Percentiles rank a stretch among this genome's conserved stretches.
Conservation (phyloP, 2,329 filamentous ascomycete genomes). For the Dactylonectria estremocensis region DNA sequence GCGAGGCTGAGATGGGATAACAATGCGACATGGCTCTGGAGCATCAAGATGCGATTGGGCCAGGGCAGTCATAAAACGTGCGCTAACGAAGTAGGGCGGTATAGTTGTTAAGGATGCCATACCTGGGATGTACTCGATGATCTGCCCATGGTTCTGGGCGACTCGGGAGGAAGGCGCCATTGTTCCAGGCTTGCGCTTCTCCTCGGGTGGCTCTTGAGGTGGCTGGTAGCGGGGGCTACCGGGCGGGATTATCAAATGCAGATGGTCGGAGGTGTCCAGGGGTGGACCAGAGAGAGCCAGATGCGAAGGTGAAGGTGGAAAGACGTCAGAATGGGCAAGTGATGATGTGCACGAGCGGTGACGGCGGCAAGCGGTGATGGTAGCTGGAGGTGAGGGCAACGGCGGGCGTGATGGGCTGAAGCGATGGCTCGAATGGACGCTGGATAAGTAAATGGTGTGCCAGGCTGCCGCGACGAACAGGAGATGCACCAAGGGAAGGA, state of each 20-base stretch:
- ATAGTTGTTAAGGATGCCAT: conserved; percentile 51
- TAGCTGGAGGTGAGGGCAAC: conserved; percentile 19
- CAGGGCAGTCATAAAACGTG: conserved; percentile 27
- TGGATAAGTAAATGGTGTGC: conserved; percentile 26
- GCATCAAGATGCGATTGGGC: conserved; percentile 29
- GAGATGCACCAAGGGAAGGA: conserved; percentile 37
- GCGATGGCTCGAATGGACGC: conserved; percentile 30
- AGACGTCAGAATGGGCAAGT: conserved; percentile 23
- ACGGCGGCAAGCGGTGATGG: conserved; percentile 43
- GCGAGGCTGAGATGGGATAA: conserved; percentile 42
- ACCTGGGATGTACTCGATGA: conserved; percentile 98
- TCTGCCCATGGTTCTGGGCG: conserved; percentile 81
- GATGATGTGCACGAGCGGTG: conserved; percentile 28
- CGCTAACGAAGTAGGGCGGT: not conserved
- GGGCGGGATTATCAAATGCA: conserved; percentile 22
- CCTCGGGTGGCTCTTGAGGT: conserved; percentile 10
- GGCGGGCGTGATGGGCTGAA: conserved; percentile 35
- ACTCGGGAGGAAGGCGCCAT: conserved; percentile 68
- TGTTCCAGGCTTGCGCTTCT: conserved; percentile 49
- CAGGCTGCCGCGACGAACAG: conserved; percentile 36
- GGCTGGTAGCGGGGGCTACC: conserved; percentile 17
- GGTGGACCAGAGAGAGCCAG: not conserved
- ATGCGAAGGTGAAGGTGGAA: not conserved
- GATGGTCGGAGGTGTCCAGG: not conserved
- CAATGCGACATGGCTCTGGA: conserved; percentile 51